Base-by-base conservation (phyloP, 257 asterid genomes). In the Fraxinus quadrangulata region DNA sequence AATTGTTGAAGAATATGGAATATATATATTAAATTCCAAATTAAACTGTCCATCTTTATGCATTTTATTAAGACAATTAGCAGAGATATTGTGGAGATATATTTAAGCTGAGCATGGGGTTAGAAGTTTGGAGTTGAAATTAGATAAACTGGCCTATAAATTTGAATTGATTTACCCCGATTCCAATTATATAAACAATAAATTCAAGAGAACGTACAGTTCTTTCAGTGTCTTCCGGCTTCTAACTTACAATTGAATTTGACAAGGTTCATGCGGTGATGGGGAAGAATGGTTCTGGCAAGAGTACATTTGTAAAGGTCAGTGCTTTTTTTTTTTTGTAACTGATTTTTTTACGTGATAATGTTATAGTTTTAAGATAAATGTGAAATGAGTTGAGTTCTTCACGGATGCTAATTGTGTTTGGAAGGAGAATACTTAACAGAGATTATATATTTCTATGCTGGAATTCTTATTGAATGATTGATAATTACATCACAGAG, bases 221-320 rank as follows among this genome's bases (percentile, higher is more conserved):
- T 0, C 8, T 13, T 2, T 0, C 24, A 0, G 30, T 40, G 24
- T 63, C 6, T 69, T 40, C 30, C 70, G 83, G 56, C 63, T 40
- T 80, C 78, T 87, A 71, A 87, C 79, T 77, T 72, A 67, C 28
- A 66, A 42, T 61, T 51, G 49, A 69, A 65, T 81, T 79, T 78
- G 77, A 47, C 72, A 67, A 96, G 99, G 95, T 92, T 80, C 99
- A 96, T 81, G 94, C 91, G 54, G 87, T 96, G 54, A 93, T 94
- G 99, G 99, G 99, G 81, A 92, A 91, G 88, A 96, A 96, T 85
- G 99, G 99, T 85, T 96, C 97, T 51, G 99, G 99, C 72, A 96
- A 96, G 96, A 93, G 99, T 86, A 96, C 99, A 51, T 92, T 96
- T 69, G 98, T 98, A 4, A 96, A 96, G 98, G 99, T 96, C 63